Evolutionary conservation across 345 rosid species (phyloP).

Genomic region (Bruguiera gymnorhiza): DNA sequence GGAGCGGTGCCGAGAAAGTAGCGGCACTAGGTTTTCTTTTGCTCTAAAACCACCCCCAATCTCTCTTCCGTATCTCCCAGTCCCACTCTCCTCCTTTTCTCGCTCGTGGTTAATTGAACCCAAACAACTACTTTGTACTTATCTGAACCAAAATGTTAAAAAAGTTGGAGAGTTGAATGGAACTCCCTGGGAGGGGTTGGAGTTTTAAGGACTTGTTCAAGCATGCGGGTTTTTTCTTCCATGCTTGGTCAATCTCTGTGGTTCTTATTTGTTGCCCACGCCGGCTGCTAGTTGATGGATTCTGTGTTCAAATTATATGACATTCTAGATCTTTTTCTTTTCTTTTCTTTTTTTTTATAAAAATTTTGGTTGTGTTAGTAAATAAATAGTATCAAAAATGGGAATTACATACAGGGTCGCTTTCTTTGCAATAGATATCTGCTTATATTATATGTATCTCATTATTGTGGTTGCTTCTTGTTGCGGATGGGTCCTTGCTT

Average conservation of each 20-base stretch:
- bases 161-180: constrained; percentile 12
- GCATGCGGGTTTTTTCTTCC: constrained; percentile 6
- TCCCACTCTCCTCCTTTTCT: neutral
- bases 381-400: too few species aligned
- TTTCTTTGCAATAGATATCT: too few species aligned
- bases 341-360: too few species aligned
- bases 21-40: constrained; percentile 47
- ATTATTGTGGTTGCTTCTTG: constrained; percentile 30
- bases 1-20: constrained; percentile 56
- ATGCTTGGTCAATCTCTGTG: too few species aligned
- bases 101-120: constrained; percentile 29
- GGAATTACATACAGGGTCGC: too few species aligned
- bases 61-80: neutral
- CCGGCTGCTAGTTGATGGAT: neutral
- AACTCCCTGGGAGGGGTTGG: constrained; percentile 23
- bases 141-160: constrained; percentile 26
- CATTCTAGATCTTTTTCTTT: too few species aligned
- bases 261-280: neutral
- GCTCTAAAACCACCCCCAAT: neutral
- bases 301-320: neutral
- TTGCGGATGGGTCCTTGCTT: constrained; percentile 34
- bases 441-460: constrained; percentile 32
- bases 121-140: constrained; percentile 37
- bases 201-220: constrained; percentile 10
- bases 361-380: too few species aligned